Percentiles rank a stretch among this genome's conserved stretches.
phyloP scores from a whole-genome alignment of 2,329 filamentous ascomycete genomes.

The Sphaceloma murrayae region DNA sequence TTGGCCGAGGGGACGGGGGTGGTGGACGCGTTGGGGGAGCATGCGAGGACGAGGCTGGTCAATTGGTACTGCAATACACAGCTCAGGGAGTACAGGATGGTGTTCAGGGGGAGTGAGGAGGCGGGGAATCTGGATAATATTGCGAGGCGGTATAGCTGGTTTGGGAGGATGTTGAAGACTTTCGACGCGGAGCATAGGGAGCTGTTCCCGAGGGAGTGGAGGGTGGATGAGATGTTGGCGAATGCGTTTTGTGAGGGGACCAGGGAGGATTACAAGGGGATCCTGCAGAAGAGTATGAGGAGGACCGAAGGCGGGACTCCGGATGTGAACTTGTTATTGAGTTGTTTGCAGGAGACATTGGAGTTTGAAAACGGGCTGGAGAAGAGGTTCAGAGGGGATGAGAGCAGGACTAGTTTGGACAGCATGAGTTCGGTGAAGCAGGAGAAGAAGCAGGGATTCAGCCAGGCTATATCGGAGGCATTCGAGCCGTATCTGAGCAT shows the following conservation, averaged over 20 bases:
- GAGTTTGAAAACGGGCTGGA: slow-evolving; percentile 94
- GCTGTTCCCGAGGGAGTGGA: slow-evolving; percentile 83
- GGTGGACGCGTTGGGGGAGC: slow-evolving; percentile 87
- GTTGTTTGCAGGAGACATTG: slow-evolving; percentile 86
- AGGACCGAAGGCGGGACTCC: slow-evolving; percentile 65
- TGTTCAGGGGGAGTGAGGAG: slow-evolving; percentile 94
- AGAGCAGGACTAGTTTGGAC: slow-evolving; percentile 74
- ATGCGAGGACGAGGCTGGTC: slow-evolving; percentile 68
- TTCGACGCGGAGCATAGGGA: slow-evolving; percentile 87
- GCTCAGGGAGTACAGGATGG: slow-evolving; percentile 85
- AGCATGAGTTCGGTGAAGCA: slow-evolving; percentile 54
- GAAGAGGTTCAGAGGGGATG: slow-evolving; percentile 56
- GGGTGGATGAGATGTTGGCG: slow-evolving; percentile 78
- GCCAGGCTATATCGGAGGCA: slow-evolving; percentile 85
- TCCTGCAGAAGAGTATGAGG: slow-evolving; percentile 79
- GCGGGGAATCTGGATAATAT: slow-evolving; percentile 96
- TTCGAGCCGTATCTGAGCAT: slow-evolving; percentile 95
- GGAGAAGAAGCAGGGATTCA: slow-evolving; percentile 67
- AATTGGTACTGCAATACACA: slow-evolving; percentile 99
- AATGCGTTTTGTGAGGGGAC: slow-evolving; percentile 94
- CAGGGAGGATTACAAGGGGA: slow-evolving; percentile 87
- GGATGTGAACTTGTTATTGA: slow-evolving; percentile 80
- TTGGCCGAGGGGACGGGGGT: slow-evolving; percentile 83
- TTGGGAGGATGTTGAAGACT: slow-evolving; percentile 86
- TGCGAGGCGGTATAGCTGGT: slow-evolving; percentile 88